These are phyloP conservation scores for Diplodia scrobiculata DNA, from an alignment of 2,329 filamentous ascomycete species.

Conservation along the genomic window DNA sequence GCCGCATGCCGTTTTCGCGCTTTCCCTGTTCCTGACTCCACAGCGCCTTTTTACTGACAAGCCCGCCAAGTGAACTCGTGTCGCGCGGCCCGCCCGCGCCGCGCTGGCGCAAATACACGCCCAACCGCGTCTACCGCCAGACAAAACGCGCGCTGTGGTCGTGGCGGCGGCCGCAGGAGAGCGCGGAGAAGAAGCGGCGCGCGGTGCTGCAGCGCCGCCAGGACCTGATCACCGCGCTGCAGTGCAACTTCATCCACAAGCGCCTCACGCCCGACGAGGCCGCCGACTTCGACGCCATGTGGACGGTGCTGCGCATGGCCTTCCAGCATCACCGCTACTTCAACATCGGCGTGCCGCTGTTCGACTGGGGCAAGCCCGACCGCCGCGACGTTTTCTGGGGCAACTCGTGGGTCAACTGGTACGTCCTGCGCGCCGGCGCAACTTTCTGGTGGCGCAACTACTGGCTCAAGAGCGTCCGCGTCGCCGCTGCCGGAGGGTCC, in stretches of 20 bases:
- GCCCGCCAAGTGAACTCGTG: slow-evolving; percentile 12
- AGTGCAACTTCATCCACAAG: slow-evolving; percentile 25
- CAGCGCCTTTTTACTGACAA: too few species aligned
- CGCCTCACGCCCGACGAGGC: slow-evolving; percentile 33
- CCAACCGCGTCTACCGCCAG: slow-evolving; percentile 25
- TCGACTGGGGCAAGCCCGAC: slow-evolving; percentile 31
- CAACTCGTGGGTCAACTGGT: slow-evolving; percentile 41
- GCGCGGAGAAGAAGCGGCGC: slow-evolving; percentile 15
- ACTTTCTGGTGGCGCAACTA: slow-evolving; percentile 41
- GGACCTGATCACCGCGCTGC: slow-evolving; percentile 32
- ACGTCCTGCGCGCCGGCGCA: slow-evolving; percentile 38
- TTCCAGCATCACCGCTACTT: slow-evolving; percentile 37
- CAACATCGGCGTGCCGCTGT: slow-evolving; percentile 37
- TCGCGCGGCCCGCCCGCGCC: neutral
- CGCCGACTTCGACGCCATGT: slow-evolving; percentile 40
- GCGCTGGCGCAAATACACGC: slow-evolving; percentile 20
- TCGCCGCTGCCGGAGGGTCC: neutral
- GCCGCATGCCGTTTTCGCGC: neutral
- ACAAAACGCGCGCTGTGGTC: slow-evolving; percentile 25
- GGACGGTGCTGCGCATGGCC: slow-evolving; percentile 37
- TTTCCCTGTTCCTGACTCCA: neutral
- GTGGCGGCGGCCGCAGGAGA: slow-evolving; percentile 26
- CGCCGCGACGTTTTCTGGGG: slow-evolving; percentile 31
- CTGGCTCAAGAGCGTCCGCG: slow-evolving; percentile 32
- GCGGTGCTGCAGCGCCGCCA: slow-evolving; percentile 30